Conservation (phyloP, 768 basidiomycete species). For the Phaffia australis region DNA sequence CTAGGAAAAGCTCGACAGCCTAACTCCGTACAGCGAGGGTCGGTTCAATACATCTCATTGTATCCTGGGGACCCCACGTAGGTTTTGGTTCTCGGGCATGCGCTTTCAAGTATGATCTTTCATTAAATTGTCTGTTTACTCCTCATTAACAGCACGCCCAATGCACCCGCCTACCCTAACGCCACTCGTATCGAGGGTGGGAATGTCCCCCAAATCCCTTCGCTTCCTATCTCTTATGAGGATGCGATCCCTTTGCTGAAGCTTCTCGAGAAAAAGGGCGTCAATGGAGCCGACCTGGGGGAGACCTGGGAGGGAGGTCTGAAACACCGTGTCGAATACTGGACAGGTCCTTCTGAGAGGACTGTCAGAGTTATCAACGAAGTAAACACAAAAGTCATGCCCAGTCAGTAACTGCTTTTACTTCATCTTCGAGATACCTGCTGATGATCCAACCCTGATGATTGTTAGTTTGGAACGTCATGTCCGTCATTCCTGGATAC, state of each 20-base stretch:
- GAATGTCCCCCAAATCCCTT: slow-evolving; percentile 66
- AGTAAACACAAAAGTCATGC: slow-evolving; percentile 66
- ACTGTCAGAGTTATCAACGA: slow-evolving; percentile 52
- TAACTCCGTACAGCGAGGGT: slow-evolving; percentile 71
- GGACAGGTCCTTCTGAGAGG: slow-evolving; percentile 41
- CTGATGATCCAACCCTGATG: background rate
- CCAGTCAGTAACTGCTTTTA: slow-evolving; percentile 43
- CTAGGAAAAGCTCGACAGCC: slow-evolving; percentile 76
- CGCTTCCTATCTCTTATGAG: slow-evolving; percentile 78
- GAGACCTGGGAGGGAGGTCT: slow-evolving; percentile 38
- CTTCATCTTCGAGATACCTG: background rate
- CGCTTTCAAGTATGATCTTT: no score
- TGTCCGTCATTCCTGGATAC: slow-evolving; percentile 70
- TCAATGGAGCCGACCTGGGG: slow-evolving; percentile 32
- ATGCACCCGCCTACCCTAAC: slow-evolving; percentile 73
- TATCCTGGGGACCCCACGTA: slow-evolving; percentile 46
- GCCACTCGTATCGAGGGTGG: slow-evolving; percentile 46
- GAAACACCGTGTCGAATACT: slow-evolving; percentile 39
- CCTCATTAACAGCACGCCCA: slow-evolving; percentile 42
- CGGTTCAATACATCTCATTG: slow-evolving; percentile 56
- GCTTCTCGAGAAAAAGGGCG: slow-evolving; percentile 44
- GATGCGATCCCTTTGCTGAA: slow-evolving; percentile 63
- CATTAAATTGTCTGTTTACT: slow-evolving; percentile 56
- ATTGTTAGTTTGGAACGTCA: slow-evolving; percentile 50
- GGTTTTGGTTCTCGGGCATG: slow-evolving; percentile 27